These are phyloP conservation scores for Pilobolus umbonatus DNA, from an alignment of 192 early-diverging fungal genomes.

Conservation along the genomic window DNA sequence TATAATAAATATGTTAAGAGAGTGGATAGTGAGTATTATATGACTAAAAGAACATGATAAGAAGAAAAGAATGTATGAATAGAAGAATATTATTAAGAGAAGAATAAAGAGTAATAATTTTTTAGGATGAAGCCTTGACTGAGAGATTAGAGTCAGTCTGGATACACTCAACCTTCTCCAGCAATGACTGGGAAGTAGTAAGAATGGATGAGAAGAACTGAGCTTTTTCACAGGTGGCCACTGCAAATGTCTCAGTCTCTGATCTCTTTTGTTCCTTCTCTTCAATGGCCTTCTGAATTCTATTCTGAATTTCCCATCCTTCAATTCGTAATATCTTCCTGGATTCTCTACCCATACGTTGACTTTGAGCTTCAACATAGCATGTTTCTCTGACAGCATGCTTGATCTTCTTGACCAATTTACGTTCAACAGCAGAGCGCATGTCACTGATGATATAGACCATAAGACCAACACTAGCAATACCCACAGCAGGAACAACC, in stretches of 20 bases:
- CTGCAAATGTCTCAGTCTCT: slow-evolving; percentile 46
- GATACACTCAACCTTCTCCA: slow-evolving; percentile 12
- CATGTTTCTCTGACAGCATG: slow-evolving; percentile 39
- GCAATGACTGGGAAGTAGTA: slow-evolving; percentile 4
- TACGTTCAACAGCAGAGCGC: slow-evolving; percentile 65
- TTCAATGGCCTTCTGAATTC: slow-evolving; percentile 70
- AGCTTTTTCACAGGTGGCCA: slow-evolving; percentile 1
- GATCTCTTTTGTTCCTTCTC: slow-evolving; percentile 59
- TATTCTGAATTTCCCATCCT: slow-evolving; percentile 66
- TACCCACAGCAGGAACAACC: slow-evolving; percentile 52
- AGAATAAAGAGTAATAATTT: no score
- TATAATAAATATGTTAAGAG: no score
- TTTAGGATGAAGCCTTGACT: no score
- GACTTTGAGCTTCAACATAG: slow-evolving; percentile 56
- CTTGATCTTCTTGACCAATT: slow-evolving; percentile 58
- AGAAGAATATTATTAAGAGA: no score
- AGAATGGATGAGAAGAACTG: slow-evolving; percentile 8
- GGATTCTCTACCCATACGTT: slow-evolving; percentile 59
- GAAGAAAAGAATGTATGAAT: no score
- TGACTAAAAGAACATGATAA: no score
- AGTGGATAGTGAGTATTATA: no score
- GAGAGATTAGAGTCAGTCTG: neutral
- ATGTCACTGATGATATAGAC: slow-evolving; percentile 67
- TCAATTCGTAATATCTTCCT: slow-evolving; percentile 62
- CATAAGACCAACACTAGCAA: slow-evolving; percentile 55